These are phyloP conservation scores for Aspergillus neoniger DNA, from an alignment of 2,329 filamentous ascomycete species.

Conservation along the genomic window DNA sequence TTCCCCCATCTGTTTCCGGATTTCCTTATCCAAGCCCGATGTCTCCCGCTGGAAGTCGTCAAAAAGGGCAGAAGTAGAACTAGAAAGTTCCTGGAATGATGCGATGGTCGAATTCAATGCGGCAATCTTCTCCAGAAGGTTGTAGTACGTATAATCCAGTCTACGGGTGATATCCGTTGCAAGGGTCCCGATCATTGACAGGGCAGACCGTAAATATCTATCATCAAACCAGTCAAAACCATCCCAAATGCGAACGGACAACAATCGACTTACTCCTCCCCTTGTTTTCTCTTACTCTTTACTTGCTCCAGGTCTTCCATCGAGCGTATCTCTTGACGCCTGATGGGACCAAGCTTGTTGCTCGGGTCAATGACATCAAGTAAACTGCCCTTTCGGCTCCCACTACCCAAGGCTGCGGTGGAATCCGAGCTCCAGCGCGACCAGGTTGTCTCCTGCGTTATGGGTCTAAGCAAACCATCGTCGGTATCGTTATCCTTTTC, in stretches of 20 bases:
- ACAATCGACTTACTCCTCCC: slow-evolving; percentile 66
- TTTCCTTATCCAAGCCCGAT: slow-evolving; percentile 37
- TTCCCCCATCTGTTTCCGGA: slow-evolving; percentile 40
- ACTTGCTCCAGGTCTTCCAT: slow-evolving; percentile 39
- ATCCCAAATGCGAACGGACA: not conserved
- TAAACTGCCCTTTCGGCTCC: slow-evolving; percentile 34
- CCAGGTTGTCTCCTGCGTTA: slow-evolving; percentile 33
- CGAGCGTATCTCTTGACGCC: slow-evolving; percentile 33
- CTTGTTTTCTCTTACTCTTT: slow-evolving; percentile 70
- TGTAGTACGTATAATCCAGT: slow-evolving; percentile 53
- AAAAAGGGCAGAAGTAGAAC: slow-evolving; percentile 39
- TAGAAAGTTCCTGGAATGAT: slow-evolving; percentile 44
- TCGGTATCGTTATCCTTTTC: slow-evolving; percentile 36
- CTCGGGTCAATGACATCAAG: slow-evolving; percentile 29
- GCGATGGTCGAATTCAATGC: slow-evolving; percentile 43
- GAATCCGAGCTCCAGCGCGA: slow-evolving; percentile 39
- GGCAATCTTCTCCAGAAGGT: slow-evolving; percentile 48
- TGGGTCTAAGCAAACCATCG: slow-evolving; percentile 33
- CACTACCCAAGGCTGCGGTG: slow-evolving; percentile 24
- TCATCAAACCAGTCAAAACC: slow-evolving; percentile 9
- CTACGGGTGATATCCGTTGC: slow-evolving; percentile 48
- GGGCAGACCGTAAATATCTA: slow-evolving; percentile 36
- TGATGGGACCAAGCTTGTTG: slow-evolving; percentile 30
- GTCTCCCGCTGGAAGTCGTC: slow-evolving; percentile 42
- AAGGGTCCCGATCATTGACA: slow-evolving; percentile 39